Evolutionary conservation across 371 early-diverging fungal genomes (phyloP).

Genomic region (Saksenaea oblongispora): DNA sequence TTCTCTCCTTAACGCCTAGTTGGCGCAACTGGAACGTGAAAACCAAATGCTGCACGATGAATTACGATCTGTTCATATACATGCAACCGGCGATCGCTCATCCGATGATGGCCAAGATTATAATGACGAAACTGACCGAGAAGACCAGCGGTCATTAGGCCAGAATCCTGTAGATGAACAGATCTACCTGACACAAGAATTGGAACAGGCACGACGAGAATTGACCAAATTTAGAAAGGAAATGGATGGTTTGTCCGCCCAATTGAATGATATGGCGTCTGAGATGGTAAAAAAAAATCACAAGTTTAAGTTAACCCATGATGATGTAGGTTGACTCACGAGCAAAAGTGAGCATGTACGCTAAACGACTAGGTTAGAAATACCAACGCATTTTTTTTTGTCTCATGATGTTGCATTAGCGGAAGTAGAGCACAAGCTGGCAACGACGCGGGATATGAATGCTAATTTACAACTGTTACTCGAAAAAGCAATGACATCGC

Average conservation of each 20-base stretch:
- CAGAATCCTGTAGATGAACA: conserved; percentile 28
- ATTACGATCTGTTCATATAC: conserved; percentile 33
- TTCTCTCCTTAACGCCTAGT: conserved; percentile 22
- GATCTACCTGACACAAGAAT: conserved; percentile 54
- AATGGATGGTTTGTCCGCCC: conserved; percentile 63
- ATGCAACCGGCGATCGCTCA: conserved; percentile 8
- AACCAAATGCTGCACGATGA: conserved; percentile 55
- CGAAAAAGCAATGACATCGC: conserved; percentile 58
- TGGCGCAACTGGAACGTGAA: conserved; percentile 60
- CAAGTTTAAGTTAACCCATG: neutral
- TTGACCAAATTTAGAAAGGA: conserved; percentile 62
- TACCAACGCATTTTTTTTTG: neutral
- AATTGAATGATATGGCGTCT: conserved; percentile 65
- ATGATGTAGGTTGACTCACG: conserved; percentile 50
- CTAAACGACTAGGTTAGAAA: conserved; percentile 52
- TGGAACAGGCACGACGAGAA: conserved; percentile 62
- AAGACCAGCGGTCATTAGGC: neutral
- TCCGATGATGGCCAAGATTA: conserved; percentile 16
- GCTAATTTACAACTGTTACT: conserved; percentile 57
- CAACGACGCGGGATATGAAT: conserved; percentile 64
- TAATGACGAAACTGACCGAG: neutral
- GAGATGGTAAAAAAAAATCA: conserved; percentile 51
- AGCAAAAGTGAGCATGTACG: conserved; percentile 60
- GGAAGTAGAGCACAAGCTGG: conserved; percentile 66
- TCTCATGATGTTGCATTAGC: conserved; percentile 19